A percentile compares a stretch with the other conserved stretches of the same genome.
Evolutionary conservation across 768 basidiomycete genomes (phyloP).

Genomic region (Gloeopeniophorella convolvens): DNA sequence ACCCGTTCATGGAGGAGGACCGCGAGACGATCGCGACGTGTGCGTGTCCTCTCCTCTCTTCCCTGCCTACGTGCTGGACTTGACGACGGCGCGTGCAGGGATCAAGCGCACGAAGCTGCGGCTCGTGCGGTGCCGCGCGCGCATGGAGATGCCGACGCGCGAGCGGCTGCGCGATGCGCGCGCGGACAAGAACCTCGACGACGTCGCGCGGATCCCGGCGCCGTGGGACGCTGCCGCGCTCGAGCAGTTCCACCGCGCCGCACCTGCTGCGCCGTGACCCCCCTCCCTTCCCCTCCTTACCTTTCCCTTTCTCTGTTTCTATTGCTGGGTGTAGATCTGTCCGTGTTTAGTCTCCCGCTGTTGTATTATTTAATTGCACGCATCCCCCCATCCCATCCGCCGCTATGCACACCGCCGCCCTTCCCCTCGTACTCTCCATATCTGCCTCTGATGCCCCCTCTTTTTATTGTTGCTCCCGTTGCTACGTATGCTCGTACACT

Average conservation of each 20-base stretch:
- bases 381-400: not conserved
- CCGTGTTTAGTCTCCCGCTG: not conserved
- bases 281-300: not conserved
- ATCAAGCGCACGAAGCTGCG: constrained; percentile 81
- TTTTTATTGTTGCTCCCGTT: not conserved
- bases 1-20: constrained; percentile 82
- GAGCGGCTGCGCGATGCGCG: constrained; percentile 72
- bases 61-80: constrained; percentile 4
- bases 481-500: constrained; percentile 1
- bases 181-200: constrained; percentile 73
- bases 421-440: too few relatives aligned
- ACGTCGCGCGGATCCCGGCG: constrained; percentile 61
- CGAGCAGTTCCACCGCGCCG: constrained; percentile 11
- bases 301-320: not conserved
- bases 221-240: constrained; percentile 36
- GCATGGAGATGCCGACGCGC: constrained; percentile 69
- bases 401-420: too few relatives aligned
- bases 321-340: not conserved
- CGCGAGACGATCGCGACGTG: constrained; percentile 72
- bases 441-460: too few relatives aligned
- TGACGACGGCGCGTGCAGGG: constrained; percentile 39
- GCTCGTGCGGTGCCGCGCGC: constrained; percentile 66
- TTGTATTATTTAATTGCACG: not conserved
- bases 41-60: constrained; percentile 30
- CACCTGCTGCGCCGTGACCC: not conserved